These are phyloP conservation scores for Geoglossum glabrum DNA, from an alignment of 495 filamentous ascomycete genomes.

Conservation along the genomic window DNA sequence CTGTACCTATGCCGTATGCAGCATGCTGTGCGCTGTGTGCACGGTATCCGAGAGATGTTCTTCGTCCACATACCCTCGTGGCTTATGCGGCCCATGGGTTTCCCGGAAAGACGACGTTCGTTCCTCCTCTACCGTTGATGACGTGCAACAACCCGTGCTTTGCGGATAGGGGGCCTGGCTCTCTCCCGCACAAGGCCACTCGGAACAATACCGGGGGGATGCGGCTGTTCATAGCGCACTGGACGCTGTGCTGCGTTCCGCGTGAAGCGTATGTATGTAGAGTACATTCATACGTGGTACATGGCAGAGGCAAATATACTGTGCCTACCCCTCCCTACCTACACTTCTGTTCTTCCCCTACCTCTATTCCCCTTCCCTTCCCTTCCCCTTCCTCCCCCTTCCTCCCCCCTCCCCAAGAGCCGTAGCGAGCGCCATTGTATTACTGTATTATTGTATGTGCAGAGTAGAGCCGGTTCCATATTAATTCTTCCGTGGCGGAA, in stretches of 20 bases:
- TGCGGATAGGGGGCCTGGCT: background rate
- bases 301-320: background rate
- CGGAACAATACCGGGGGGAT: background rate
- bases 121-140: background rate
- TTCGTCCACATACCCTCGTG: background rate
- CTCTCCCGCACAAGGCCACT: background rate
- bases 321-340: too few species aligned
- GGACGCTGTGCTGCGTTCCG: too few species aligned
- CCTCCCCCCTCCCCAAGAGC: background rate
- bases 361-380: background rate
- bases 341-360: too few species aligned
- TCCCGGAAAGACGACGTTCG: background rate
- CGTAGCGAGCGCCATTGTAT: background rate
- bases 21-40: background rate
- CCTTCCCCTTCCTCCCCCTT: background rate
- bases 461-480: background rate
- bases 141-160: background rate
- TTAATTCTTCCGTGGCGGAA: background rate
- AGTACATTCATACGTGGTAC: background rate
- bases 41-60: background rate
- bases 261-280: background rate
- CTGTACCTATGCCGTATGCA: background rate
- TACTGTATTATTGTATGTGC: background rate
- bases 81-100: background rate
- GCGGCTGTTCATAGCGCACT: background rate